These are phyloP conservation scores for Chlorella sp. DNA, from an alignment of 139 green algal genomes.

Conservation along the genomic window DNA sequence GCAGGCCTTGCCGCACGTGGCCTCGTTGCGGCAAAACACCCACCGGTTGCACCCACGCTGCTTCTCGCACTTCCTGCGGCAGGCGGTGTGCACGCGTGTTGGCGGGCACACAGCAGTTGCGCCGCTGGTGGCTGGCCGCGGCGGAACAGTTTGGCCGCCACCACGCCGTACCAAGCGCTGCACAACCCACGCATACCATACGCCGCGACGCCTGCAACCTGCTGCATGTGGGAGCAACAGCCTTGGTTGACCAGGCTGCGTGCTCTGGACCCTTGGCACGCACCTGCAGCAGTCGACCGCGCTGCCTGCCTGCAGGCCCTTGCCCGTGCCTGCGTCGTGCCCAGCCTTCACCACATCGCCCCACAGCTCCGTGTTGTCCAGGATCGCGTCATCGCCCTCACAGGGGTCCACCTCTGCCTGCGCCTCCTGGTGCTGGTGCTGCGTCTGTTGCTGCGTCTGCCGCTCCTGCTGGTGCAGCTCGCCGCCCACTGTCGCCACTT, in stretches of 20 bases:
- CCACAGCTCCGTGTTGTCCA: not conserved
- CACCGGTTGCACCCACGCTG: conserved; percentile 17
- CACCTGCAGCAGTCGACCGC: not conserved
- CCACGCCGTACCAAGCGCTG: not conserved
- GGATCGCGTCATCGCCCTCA: no score
- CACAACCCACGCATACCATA: not conserved
- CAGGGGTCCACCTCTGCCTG: no score
- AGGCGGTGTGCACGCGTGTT: not conserved
- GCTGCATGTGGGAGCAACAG: not conserved
- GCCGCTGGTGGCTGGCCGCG: not conserved
- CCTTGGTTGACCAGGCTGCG: not conserved
- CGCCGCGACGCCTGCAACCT: no score
- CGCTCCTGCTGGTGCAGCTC: no score
- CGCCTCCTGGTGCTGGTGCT: no score
- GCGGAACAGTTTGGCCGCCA: not conserved
- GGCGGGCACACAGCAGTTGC: not conserved
- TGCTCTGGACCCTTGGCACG: not conserved
- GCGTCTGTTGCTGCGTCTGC: no score
- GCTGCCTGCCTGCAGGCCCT: not conserved
- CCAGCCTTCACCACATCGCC: not conserved
- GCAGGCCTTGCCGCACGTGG: not conserved
- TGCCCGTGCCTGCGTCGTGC: not conserved
- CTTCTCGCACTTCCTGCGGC: conserved; percentile 5
- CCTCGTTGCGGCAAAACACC: conserved; percentile 17
- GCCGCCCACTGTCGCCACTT: no score